Evolutionary conservation across 2,329 filamentous ascomycete genomes (phyloP).

Genomic region (Phaeophleospora eucalypticola): DNA sequence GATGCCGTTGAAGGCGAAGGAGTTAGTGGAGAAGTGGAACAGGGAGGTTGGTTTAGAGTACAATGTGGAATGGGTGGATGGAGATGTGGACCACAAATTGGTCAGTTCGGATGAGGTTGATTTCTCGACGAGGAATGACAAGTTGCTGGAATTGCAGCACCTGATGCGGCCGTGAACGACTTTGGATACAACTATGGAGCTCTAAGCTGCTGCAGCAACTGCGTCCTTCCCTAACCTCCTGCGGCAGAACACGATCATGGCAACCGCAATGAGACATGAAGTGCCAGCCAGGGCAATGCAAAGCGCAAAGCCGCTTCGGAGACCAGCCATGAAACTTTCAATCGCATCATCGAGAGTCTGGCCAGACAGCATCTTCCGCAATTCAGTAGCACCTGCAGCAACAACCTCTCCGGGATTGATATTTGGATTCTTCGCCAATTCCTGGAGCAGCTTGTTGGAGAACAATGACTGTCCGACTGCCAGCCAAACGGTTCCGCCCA

Average conservation of each 20-base stretch:
- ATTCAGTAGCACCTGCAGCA: conserved; percentile 52
- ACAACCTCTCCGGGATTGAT: conserved; percentile 40
- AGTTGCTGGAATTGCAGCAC: conserved; percentile 13
- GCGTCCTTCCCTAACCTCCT: neutral
- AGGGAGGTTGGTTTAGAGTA: no score
- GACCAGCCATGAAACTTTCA: conserved; percentile 43
- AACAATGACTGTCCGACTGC: conserved; percentile 42
- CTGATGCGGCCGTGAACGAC: conserved; percentile 16
- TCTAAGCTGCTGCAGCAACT: neutral
- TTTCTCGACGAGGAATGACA: conserved; percentile 14
- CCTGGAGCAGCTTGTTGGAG: conserved; percentile 39
- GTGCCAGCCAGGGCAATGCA: conserved; percentile 15
- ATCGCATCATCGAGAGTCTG: conserved; percentile 23
- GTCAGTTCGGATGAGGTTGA: no score
- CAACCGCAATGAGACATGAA: neutral
- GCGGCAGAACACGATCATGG: neutral
- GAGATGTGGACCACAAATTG: no score
- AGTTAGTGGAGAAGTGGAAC: no score
- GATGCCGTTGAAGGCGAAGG: no score
- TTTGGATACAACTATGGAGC: no score
- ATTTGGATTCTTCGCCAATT: conserved; percentile 25
- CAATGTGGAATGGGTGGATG: no score
- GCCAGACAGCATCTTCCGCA: conserved; percentile 53
- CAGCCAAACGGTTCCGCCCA: conserved; percentile 41
- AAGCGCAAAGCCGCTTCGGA: conserved; percentile 25